A percentile compares a stretch with the other conserved stretches of the same genome.
These are phyloP conservation scores for Crithidia brevicula DNA, from an alignment of 208 protist genomes.

Conservation along the genomic window DNA sequence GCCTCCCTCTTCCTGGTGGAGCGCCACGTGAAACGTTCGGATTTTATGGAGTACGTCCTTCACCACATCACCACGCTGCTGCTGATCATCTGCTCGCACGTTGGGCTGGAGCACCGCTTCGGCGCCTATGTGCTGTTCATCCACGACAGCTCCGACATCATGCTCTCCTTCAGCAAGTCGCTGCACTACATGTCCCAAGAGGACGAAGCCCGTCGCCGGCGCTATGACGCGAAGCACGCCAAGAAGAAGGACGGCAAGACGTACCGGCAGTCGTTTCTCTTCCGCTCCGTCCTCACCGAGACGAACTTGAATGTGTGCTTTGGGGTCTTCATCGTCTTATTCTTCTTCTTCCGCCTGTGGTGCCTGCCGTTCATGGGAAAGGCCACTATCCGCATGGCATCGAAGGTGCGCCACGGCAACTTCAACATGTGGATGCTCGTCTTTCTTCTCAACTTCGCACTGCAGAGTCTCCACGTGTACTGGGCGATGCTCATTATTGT, in stretches of 20 bases:
- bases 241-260: conserved; percentile 19
- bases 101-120: conserved; percentile 66
- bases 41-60: conserved; percentile 70
- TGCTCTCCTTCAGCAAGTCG: conserved; percentile 59
- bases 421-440: conserved; percentile 56
- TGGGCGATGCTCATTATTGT: conserved; percentile 61
- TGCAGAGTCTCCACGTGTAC: conserved; percentile 78
- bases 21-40: conserved; percentile 52
- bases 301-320: conserved; percentile 48
- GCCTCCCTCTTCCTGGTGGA: conserved; percentile 63
- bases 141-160: conserved; percentile 77
- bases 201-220: conserved; percentile 27
- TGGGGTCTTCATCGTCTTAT: conserved; percentile 45
- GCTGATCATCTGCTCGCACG: conserved; percentile 64
- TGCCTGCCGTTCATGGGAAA: conserved; percentile 58
- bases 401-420: conserved; percentile 56
- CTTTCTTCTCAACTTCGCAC: conserved; percentile 50
- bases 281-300: conserved; percentile 45
- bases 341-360: conserved; percentile 69
- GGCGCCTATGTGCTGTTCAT: conserved; percentile 77
- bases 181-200: conserved; percentile 63
- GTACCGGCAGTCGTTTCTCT: conserved; percentile 32
- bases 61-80: conserved; percentile 70
- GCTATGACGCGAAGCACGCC: conserved; percentile 27
- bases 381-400: conserved; percentile 30